Percentiles rank a stretch among this genome's conserved stretches.
Evolutionary conservation across 306 rosid genomes (phyloP).

Genomic region (Fagus sylvatica): DNA sequence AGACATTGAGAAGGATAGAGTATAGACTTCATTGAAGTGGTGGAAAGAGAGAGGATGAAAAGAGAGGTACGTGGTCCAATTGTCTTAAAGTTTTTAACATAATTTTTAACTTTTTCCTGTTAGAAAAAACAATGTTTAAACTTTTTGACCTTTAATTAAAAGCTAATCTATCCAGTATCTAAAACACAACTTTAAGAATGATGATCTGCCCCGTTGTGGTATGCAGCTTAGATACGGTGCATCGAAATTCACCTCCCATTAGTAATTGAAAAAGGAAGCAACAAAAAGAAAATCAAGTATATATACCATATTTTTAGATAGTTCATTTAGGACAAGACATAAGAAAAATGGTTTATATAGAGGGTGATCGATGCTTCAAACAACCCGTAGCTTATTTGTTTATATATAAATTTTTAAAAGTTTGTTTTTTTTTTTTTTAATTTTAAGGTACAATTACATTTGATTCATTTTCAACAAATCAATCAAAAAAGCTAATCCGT

Average conservation of each 20-base stretch:
- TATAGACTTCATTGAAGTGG: constrained; percentile 9
- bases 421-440: too few relatives aligned
- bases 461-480: too few relatives aligned
- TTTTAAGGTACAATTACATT: too few relatives aligned
- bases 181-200: constrained; percentile 1
- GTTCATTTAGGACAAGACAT: too few relatives aligned
- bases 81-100: constrained; percentile 1
- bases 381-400: too few relatives aligned
- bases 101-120: neutral
- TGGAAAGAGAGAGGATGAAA: neutral
- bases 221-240: constrained; percentile 7
- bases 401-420: too few relatives aligned
- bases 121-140: neutral
- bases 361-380: too few relatives aligned
- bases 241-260: neutral
- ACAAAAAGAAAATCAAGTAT: neutral
- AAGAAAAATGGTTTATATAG: too few relatives aligned
- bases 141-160: constrained; percentile 33
- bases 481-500: too few relatives aligned
- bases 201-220: neutral
- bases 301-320: neutral
- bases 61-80: constrained; percentile 20
- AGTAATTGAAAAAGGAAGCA: neutral
- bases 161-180: neutral
- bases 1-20: too few relatives aligned